Percentiles rank a stretch among this genome's conserved stretches.
These are phyloP conservation scores for Crucihimalaya himalaica DNA, from an alignment of 345 rosid species.

Conservation along the genomic window DNA sequence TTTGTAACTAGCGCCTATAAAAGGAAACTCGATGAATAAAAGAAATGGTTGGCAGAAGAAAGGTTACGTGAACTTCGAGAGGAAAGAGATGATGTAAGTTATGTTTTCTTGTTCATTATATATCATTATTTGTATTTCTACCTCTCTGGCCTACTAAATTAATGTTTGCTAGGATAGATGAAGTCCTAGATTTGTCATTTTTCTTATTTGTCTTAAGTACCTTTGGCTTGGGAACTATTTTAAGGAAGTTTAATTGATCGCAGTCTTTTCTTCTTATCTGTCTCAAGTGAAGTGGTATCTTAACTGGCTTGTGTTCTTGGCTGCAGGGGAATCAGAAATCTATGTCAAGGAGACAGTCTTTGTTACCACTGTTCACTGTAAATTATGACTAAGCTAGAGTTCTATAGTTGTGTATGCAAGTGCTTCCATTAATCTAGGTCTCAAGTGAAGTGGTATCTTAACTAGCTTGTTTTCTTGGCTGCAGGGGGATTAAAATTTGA, in stretches of 20 bases:
- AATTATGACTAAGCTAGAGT: too few relatives aligned
- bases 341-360: too few relatives aligned
- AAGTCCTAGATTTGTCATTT: background rate
- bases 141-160: background rate
- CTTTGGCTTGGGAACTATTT: background rate
- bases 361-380: too few relatives aligned
- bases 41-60: slow-evolving; percentile 76
- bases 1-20: slow-evolving; percentile 76
- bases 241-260: background rate
- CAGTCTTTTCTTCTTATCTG: background rate
- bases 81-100: slow-evolving; percentile 88
- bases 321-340: too few relatives aligned
- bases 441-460: too few relatives aligned
- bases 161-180: background rate
- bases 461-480: too few relatives aligned
- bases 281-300: too few relatives aligned
- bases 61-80: slow-evolving; percentile 69
- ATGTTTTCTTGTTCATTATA: background rate
- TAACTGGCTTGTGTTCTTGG: too few relatives aligned
- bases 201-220: slow-evolving; percentile 6
- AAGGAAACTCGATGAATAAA: slow-evolving; percentile 84
- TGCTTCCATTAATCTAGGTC: too few relatives aligned
- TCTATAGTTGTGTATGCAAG: too few relatives aligned
- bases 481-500: too few relatives aligned
- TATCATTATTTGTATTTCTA: background rate